These are phyloP conservation scores for Nicotiana obtusifolia DNA, from an alignment of 257 asterid genomes.

Conservation along the genomic window DNA sequence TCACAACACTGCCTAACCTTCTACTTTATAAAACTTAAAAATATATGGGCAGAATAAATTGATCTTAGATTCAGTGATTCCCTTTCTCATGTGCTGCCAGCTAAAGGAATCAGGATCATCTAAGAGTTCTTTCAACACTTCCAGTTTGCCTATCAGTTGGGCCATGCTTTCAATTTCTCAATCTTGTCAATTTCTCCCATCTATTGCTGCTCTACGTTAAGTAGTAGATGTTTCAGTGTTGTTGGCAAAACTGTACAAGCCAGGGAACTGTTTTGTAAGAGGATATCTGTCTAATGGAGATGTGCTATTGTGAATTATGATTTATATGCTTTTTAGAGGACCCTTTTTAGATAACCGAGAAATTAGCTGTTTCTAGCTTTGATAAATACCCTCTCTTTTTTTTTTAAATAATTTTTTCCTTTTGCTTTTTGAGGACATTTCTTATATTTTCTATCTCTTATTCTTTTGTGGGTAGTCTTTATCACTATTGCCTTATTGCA, in stretches of 20 bases:
- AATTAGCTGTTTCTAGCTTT: neutral
- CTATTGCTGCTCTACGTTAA: neutral
- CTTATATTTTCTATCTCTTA: neutral
- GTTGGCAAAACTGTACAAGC: neutral
- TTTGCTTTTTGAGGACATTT: neutral
- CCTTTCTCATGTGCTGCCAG: neutral
- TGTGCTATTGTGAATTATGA: neutral
- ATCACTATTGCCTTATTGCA: conserved; percentile 15
- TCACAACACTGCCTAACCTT: too few relatives aligned
- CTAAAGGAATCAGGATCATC: neutral
- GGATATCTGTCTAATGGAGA: neutral
- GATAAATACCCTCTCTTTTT: neutral
- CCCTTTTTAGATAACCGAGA: neutral
- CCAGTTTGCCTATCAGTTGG: neutral
- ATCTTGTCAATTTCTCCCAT: neutral
- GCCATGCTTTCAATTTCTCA: neutral
- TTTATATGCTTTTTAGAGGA: neutral
- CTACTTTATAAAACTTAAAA: neutral
- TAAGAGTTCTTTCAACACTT: conserved; percentile 3
- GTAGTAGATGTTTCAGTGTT: neutral
- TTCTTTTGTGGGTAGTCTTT: neutral
- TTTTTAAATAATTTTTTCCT: neutral
- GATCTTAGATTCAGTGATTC: neutral
- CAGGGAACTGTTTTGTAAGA: neutral
- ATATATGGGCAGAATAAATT: neutral